phyloP scores from a whole-genome alignment of 257 asterid species.

The Solanum sejunctum region DNA sequence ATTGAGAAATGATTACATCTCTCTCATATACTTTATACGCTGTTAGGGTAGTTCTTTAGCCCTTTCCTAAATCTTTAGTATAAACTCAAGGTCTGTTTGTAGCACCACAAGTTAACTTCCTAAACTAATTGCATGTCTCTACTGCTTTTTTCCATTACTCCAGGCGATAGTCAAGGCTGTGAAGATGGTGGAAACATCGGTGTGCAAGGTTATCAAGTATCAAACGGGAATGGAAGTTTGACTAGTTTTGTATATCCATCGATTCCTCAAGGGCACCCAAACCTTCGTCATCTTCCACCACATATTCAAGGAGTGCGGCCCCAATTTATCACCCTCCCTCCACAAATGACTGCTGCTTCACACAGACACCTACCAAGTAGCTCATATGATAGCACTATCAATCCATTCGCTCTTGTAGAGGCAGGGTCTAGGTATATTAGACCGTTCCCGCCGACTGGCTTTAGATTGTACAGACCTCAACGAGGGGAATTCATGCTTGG shows the following conservation, averaged over 20 bases:
- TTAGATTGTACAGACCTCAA: constrained; percentile 48
- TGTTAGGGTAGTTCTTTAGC: neutral
- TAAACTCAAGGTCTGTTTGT: neutral
- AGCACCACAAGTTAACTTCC: neutral
- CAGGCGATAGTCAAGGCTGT: constrained; percentile 15
- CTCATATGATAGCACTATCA: constrained; percentile 11
- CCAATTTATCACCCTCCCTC: constrained; percentile 31
- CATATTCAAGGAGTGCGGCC: constrained; percentile 45
- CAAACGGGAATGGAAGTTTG: constrained; percentile 24
- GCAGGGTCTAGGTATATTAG: constrained; percentile 37
- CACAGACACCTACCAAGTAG: constrained; percentile 24
- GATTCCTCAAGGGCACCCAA: constrained; percentile 39
- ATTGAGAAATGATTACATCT: neutral
- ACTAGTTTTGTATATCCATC: constrained; percentile 37
- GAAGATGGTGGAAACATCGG: constrained; percentile 33
- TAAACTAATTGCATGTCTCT: neutral
- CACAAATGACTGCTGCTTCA: constrained; percentile 40
- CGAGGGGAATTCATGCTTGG: constrained; percentile 44
- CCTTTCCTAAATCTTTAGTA: neutral
- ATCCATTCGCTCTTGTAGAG: constrained; percentile 32
- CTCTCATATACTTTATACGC: neutral
- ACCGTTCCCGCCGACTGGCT: constrained; percentile 44
- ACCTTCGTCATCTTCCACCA: constrained; percentile 30
- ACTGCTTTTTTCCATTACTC: neutral
- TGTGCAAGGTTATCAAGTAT: constrained; percentile 39